A percentile compares a stretch with the other conserved stretches of the same genome.
These are phyloP conservation scores for Colletotrichum salicis DNA, from an alignment of 2,329 filamentous ascomycete species.

Conservation along the genomic window DNA sequence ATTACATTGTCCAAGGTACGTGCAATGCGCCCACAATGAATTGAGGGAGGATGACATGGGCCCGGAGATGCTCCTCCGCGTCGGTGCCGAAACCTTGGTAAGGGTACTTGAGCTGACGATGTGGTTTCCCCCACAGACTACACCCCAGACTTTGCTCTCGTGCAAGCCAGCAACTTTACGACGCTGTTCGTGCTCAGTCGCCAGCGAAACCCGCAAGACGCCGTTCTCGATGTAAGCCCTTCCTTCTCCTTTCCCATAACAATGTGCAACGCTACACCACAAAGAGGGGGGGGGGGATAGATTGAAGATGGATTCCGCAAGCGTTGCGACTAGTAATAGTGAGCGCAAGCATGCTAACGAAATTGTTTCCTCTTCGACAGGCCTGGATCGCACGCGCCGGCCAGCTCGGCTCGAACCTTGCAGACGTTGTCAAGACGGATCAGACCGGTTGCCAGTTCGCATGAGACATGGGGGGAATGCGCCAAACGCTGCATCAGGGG, in stretches of 20 bases:
- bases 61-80: no score
- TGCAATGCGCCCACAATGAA: no score
- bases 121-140: constrained; percentile 38
- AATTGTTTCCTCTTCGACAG: constrained; percentile 16
- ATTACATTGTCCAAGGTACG: constrained; percentile 47
- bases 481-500: neutral
- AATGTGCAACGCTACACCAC: no score
- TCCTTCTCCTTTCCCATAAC: neutral
- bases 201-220: constrained; percentile 41
- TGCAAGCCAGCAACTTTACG: constrained; percentile 46
- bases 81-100: no score
- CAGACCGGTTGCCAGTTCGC: constrained; percentile 41
- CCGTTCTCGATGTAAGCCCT: constrained; percentile 42
- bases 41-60: neutral
- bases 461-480: constrained; percentile 17
- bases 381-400: constrained; percentile 42
- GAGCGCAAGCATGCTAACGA: neutral
- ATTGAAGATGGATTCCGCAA: neutral
- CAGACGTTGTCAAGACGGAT: constrained; percentile 42
- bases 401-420: constrained; percentile 40
- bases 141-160: constrained; percentile 45
- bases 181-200: constrained; percentile 47
- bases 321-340: neutral
- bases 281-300: no score
- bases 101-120: neutral